Evolutionary conservation across 441 rosid genomes (phyloP).

Genomic region (Melastoma candidum): DNA sequence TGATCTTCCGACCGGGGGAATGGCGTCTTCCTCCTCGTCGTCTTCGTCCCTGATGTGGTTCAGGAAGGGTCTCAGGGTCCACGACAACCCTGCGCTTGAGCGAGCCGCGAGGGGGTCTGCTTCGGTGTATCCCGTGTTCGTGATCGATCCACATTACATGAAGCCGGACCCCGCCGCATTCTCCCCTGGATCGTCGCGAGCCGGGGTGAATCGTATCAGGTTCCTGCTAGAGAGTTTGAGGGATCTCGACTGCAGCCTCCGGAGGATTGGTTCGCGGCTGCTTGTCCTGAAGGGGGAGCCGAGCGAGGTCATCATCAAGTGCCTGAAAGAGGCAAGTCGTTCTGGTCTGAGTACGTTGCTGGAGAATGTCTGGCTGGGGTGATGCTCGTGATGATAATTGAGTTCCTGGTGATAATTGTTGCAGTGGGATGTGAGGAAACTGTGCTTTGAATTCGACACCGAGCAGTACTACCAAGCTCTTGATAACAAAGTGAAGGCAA

Average conservation of each 20-base stretch:
- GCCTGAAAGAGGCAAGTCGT: conserved; percentile 58
- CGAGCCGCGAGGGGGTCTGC: conserved; percentile 43
- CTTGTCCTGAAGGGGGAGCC: conserved; percentile 75
- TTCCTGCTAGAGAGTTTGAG: conserved; percentile 83
- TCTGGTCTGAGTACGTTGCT: not conserved
- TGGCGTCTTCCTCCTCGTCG: conserved; percentile 27
- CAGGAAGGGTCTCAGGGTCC: conserved; percentile 82
- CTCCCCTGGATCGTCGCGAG: conserved; percentile 67
- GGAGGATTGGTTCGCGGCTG: conserved; percentile 67
- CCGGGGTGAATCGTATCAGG: conserved; percentile 75
- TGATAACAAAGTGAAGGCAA: conserved; percentile 63
- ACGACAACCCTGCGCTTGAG: conserved; percentile 86
- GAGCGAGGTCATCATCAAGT: conserved; percentile 45
- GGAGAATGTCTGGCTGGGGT: too few relatives aligned
- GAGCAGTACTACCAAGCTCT: conserved; percentile 83
- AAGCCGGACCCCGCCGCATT: conserved; percentile 52
- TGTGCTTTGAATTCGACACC: conserved; percentile 81
- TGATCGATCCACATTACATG: conserved; percentile 91
- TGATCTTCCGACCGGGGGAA: conserved; percentile 14
- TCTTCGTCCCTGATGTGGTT: conserved; percentile 77
- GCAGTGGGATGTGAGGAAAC: conserved; percentile 72
- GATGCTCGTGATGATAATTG: not conserved
- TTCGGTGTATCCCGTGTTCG: conserved; percentile 69
- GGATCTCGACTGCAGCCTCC: conserved; percentile 66
- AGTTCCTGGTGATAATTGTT: conserved; percentile 2